Evolutionary conservation across 2,329 filamentous ascomycete genomes (phyloP).

Genomic region (Penicillium freii): DNA sequence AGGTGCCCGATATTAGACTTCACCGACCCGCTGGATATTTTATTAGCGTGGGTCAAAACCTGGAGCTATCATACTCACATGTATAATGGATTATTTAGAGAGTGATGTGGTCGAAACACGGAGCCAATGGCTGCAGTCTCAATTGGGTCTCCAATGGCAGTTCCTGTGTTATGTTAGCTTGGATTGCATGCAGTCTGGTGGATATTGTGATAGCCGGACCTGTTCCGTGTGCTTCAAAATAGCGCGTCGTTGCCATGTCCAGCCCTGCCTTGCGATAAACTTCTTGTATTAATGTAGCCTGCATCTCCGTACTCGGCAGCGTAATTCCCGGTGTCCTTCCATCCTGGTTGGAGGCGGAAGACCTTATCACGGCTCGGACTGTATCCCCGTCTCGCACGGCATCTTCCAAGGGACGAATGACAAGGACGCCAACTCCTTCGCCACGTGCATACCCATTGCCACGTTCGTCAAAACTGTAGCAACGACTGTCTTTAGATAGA

Average conservation of each 20-base stretch:
- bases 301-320: slow-evolving; percentile 34
- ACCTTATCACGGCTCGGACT: slow-evolving; percentile 39
- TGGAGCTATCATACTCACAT: neutral
- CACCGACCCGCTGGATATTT: slow-evolving; percentile 12
- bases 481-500: slow-evolving; percentile 6
- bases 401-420: slow-evolving; percentile 39
- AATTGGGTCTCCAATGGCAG: neutral
- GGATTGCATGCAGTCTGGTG: slow-evolving; percentile 13
- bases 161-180: slow-evolving; percentile 11
- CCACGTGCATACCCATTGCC: slow-evolving; percentile 6
- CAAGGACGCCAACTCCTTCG: slow-evolving; percentile 6
- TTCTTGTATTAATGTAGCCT: slow-evolving; percentile 25
- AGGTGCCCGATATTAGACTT: slow-evolving; percentile 26
- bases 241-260: neutral
- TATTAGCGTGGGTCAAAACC: neutral
- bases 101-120: neutral
- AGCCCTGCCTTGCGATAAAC: slow-evolving; percentile 25
- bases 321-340: slow-evolving; percentile 45
- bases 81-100: neutral
- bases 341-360: slow-evolving; percentile 44
- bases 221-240: slow-evolving; percentile 32
- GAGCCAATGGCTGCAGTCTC: neutral
- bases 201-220: slow-evolving; percentile 35
- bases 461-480: slow-evolving; percentile 37
- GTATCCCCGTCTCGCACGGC: slow-evolving; percentile 43